phyloP scores from a whole-genome alignment of 345 rosid species.

The Tarenaya hassleriana region DNA sequence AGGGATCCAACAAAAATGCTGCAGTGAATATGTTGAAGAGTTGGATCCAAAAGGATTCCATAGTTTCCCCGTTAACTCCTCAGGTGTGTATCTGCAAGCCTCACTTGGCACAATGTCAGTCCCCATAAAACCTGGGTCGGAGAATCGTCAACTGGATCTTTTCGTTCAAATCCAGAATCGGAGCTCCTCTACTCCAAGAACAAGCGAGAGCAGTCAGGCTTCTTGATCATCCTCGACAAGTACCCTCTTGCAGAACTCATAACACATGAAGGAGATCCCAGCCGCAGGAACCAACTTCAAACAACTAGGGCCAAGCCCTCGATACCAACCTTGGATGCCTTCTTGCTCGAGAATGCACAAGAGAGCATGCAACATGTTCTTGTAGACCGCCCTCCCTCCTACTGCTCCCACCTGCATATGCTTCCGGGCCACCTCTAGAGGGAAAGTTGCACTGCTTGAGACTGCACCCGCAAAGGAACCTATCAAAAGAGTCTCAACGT shows the following conservation, averaged over 20 bases:
- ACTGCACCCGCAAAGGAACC: conserved; percentile 87
- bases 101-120: conserved; percentile 16
- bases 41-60: too few relatives aligned
- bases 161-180: conserved; percentile 3
- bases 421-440: conserved; percentile 93
- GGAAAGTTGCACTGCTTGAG: conserved; percentile 90
- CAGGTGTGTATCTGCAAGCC: conserved; percentile 2
- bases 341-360: conserved; percentile 72
- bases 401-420: conserved; percentile 98
- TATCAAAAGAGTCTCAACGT: conserved; percentile 77
- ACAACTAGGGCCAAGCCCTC: conserved; percentile 93
- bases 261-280: conserved; percentile 98
- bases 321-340: conserved; percentile 75
- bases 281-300: conserved; percentile 96
- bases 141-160: background rate
- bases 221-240: conserved; percentile 61
- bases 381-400: conserved; percentile 83
- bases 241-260: conserved; percentile 88
- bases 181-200: conserved; percentile 1
- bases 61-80: background rate
- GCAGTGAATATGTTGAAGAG: conserved; percentile 2
- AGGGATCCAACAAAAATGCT: background rate
- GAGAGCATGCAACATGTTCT: conserved; percentile 74
- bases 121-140: background rate
- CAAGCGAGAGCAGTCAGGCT: conserved; percentile 23